Percentiles rank a stretch among this genome's conserved stretches.
phyloP scores from a whole-genome alignment of 257 asterid species.

The Mentha longifolia region DNA sequence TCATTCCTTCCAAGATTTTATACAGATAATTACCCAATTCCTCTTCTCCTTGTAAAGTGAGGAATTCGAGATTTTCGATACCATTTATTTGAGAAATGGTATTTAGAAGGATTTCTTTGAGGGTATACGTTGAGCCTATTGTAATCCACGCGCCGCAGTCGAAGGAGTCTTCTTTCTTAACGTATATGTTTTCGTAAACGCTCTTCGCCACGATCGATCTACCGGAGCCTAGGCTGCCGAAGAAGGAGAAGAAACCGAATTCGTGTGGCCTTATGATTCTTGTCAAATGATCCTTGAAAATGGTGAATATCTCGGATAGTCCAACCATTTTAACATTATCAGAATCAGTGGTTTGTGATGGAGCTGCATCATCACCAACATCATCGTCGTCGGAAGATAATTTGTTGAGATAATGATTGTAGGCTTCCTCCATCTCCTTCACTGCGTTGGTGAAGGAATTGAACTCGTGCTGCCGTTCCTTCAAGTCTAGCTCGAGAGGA shows the following conservation, averaged over 20 bases:
- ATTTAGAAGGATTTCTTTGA: neutral
- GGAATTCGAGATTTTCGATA: neutral
- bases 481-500: too few relatives aligned
- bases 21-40: neutral
- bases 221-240: too few relatives aligned
- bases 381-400: neutral
- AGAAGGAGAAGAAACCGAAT: too few relatives aligned
- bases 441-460: neutral
- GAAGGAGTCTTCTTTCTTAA: too few relatives aligned
- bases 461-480: neutral
- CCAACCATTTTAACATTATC: conserved; percentile 12
- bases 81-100: conserved; percentile 15
- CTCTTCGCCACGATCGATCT: too few relatives aligned
- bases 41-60: neutral
- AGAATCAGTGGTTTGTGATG: neutral
- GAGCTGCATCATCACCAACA: neutral
- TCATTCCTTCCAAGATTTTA: neutral
- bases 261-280: conserved; percentile 17
- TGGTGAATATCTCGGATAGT: neutral
- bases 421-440: conserved; percentile 10
- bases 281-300: neutral
- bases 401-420: neutral
- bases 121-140: too few relatives aligned
- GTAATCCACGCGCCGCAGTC: too few relatives aligned
- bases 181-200: too few relatives aligned